Percentiles rank a stretch among this genome's conserved stretches.
Evolutionary conservation across 2,329 filamentous ascomycete species (phyloP).

Genomic region (Fragosphaeria purpurea): DNA sequence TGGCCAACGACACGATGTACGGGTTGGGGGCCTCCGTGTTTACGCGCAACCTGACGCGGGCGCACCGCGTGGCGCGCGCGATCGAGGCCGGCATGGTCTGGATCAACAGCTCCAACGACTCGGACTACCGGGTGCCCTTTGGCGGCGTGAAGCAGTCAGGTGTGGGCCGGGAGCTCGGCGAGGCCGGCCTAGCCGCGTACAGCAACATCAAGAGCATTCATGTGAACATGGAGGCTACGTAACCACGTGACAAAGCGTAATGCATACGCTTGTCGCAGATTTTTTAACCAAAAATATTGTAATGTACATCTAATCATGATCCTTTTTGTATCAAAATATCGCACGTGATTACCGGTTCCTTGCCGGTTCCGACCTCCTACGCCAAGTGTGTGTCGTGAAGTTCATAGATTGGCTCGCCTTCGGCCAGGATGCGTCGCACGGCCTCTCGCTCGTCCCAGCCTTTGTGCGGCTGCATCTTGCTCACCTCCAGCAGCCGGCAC

Average conservation of each 20-base stretch:
- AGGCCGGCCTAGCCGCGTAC: conserved; percentile 33
- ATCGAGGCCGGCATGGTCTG: conserved; percentile 46
- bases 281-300: neutral
- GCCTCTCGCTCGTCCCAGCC: conserved; percentile 7
- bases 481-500: conserved; percentile 14
- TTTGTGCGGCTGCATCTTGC: conserved; percentile 9
- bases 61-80: conserved; percentile 33
- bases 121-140: conserved; percentile 10
- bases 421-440: conserved; percentile 7
- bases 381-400: no score
- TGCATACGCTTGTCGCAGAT: no score
- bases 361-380: no score
- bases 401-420: neutral
- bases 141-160: conserved; percentile 49
- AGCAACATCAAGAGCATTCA: conserved; percentile 28
- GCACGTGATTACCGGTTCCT: no score
- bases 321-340: no score
- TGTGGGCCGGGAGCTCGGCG: conserved; percentile 40
- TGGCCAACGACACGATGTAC: conserved; percentile 45
- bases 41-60: conserved; percentile 39
- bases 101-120: conserved; percentile 25
- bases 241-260: no score
- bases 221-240: conserved; percentile 8
- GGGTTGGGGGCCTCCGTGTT: conserved; percentile 47
- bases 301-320: no score